Evolutionary conservation across 1,139 yeast species (phyloP).

Genomic region (Wickerhamomyces sp.): DNA sequence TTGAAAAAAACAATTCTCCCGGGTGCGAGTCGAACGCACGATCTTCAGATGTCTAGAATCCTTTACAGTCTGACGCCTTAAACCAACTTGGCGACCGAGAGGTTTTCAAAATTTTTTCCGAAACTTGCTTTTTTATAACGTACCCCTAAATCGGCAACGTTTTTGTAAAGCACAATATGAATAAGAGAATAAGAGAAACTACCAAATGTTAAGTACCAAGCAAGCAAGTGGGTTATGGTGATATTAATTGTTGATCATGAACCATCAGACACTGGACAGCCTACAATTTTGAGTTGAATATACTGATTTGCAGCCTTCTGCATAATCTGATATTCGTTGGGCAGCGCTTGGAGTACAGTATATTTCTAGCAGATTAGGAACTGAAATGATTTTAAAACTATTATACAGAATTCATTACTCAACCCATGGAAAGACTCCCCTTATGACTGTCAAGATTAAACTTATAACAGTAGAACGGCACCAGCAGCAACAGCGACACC

Average conservation of each 20-base stretch:
- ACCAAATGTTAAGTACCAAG: too few species aligned
- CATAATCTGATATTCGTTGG: too few species aligned
- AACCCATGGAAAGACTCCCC: not conserved
- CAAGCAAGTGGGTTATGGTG: too few species aligned
- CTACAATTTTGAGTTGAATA: too few species aligned
- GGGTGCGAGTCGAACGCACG: conserved; percentile 14
- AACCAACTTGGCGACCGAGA: conserved; percentile 19
- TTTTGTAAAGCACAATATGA: too few species aligned
- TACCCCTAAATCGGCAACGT: too few species aligned
- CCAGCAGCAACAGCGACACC: conserved; percentile 6
- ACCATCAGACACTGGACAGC: too few species aligned
- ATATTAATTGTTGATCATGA: too few species aligned
- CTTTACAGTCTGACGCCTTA: conserved; percentile 19
- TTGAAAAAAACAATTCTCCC: conserved; percentile 9
- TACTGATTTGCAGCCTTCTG: too few species aligned
- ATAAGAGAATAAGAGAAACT: too few species aligned
- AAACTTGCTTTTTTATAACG: too few species aligned
- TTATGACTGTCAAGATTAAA: not conserved
- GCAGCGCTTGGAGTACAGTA: too few species aligned
- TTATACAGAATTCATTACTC: not conserved
- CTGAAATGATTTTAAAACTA: not conserved
- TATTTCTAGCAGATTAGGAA: not conserved
- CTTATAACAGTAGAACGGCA: conserved; percentile 4
- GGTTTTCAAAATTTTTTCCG: not conserved
- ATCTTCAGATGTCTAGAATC: conserved; percentile 13